These are phyloP conservation scores for Vaccinium corymbosum DNA, from an alignment of 148 eudicot genomes.

Conservation along the genomic window DNA sequence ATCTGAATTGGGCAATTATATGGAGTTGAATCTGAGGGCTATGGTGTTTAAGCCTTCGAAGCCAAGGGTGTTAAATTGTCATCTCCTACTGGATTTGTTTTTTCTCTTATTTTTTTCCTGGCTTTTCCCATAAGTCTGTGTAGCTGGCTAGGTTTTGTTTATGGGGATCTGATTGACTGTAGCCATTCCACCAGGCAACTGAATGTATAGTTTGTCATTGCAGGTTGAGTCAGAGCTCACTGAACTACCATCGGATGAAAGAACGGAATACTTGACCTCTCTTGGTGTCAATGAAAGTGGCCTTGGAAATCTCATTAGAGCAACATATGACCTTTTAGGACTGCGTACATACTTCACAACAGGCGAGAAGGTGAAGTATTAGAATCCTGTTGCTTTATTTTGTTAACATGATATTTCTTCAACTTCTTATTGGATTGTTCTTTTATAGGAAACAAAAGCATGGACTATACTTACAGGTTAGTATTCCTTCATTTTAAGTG, in stretches of 20 bases:
- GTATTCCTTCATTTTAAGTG: slow-evolving; percentile 11
- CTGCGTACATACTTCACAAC: slow-evolving; percentile 93
- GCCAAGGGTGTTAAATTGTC: background rate
- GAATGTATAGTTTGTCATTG: slow-evolving; percentile 19
- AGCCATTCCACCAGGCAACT: background rate
- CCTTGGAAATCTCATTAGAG: slow-evolving; percentile 89
- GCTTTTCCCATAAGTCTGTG: background rate
- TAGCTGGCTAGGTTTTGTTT: background rate
- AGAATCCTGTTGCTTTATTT: background rate
- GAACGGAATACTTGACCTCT: slow-evolving; percentile 76
- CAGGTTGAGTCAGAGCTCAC: slow-evolving; percentile 97
- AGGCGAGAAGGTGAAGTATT: slow-evolving; percentile 80
- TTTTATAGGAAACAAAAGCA: slow-evolving; percentile 82
- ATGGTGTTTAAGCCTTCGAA: slow-evolving; percentile 4
- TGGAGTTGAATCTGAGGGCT: background rate
- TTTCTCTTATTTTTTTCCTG: background rate
- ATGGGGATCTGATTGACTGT: background rate
- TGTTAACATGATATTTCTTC: background rate
- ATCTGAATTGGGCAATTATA: background rate
- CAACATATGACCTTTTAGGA: slow-evolving; percentile 85
- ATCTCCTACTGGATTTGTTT: background rate
- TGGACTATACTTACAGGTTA: slow-evolving; percentile 96
- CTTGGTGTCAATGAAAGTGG: slow-evolving; percentile 96
- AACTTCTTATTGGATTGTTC: slow-evolving; percentile 13
- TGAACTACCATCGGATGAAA: slow-evolving; percentile 87